Conservation (phyloP, 805 yeast genomes). For the Wickerhamiella bombiphila region DNA sequence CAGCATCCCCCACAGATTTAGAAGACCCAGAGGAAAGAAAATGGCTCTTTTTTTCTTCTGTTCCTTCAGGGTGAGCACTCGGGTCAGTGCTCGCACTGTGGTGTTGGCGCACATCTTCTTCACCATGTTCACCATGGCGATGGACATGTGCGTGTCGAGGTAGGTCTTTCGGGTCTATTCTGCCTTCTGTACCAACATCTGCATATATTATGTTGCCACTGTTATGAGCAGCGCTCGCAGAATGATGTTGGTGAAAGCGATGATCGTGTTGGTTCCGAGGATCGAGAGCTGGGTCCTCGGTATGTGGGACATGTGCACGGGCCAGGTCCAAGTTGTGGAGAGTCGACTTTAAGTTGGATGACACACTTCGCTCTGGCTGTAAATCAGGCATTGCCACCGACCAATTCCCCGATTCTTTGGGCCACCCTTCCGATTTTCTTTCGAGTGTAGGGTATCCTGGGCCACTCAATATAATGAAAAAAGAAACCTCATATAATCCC, state of each 20-base stretch:
- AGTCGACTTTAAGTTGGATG: background rate
- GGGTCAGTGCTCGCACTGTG: no score
- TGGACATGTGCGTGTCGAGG: conserved; percentile 1
- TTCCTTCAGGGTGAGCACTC: background rate
- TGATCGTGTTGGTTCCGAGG: conserved; percentile 23
- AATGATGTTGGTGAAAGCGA: conserved; percentile 19
- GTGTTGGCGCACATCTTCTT: no score
- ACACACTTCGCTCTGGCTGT: background rate
- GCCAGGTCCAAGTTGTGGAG: conserved; percentile 13
- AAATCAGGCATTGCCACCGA: background rate
- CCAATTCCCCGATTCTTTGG: no score
- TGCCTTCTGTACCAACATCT: conserved; percentile 9
- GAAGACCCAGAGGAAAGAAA: background rate
- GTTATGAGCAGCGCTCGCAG: conserved; percentile 17
- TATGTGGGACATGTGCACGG: conserved; percentile 10
- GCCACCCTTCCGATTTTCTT: no score
- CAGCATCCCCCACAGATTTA: background rate
- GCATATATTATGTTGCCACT: conserved; percentile 14
- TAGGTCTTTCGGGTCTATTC: conserved; percentile 10
- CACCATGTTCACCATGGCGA: background rate
- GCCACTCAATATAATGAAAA: no score
- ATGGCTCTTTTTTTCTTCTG: background rate
- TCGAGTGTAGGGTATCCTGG: no score
- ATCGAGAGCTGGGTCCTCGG: conserved; percentile 23
- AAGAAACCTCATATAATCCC: no score